Conservation (phyloP, 2,329 filamentous ascomycete genomes). For the Fusarium pseudonygamai region DNA sequence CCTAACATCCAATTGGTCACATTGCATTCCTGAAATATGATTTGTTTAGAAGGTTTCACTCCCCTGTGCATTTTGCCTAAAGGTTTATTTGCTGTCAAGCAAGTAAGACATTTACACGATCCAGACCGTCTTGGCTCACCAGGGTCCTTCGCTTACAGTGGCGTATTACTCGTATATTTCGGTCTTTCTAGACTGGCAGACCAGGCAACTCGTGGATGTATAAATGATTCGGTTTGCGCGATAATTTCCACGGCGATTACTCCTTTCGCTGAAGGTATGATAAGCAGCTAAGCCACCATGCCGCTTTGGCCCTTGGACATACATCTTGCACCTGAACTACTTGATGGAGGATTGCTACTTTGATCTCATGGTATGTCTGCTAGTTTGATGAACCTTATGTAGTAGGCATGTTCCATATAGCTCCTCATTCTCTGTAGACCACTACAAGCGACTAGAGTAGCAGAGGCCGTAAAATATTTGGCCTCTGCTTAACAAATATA, state of each 20-base stretch:
- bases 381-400: neutral
- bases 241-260: neutral
- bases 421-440: neutral
- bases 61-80: neutral
- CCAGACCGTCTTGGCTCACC: neutral
- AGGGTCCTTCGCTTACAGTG: neutral
- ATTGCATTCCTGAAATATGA: neutral
- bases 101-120: neutral
- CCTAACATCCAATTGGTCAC: neutral
- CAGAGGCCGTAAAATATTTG: neutral
- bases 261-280: neutral
- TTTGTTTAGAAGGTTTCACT: neutral
- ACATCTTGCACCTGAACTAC: neutral
- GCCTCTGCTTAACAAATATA: neutral
- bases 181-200: neutral
- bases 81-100: neutral
- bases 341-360: neutral
- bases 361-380: neutral
- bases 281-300: neutral
- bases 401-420: rapidly evolving
- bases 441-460: neutral
- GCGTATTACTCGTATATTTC: neutral
- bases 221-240: rapidly evolving
- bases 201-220: neutral
- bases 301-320: neutral